A percentile compares a stretch with the other conserved stretches of the same genome.
Conservation (phyloP, 2,329 filamentous ascomycete species). For the Sarocladium brachiariae region DNA sequence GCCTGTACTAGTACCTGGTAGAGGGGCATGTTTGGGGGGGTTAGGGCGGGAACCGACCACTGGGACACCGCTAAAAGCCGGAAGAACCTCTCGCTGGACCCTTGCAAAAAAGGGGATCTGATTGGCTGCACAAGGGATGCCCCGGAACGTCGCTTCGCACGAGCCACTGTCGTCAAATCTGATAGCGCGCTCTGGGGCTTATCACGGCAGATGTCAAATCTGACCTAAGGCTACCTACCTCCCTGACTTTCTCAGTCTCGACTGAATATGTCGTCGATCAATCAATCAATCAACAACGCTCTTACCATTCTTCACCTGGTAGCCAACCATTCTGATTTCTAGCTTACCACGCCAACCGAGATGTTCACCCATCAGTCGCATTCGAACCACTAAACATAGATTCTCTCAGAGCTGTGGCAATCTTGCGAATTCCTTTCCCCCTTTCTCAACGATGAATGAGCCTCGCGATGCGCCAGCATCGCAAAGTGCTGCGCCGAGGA, state of each 20-base stretch:
- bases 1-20: no score
- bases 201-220: background rate
- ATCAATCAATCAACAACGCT: no score
- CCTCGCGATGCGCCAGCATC: conserved; percentile 15
- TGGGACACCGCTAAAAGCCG: background rate
- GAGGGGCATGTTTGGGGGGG: no score
- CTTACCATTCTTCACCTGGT: no score
- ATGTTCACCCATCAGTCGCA: no score
- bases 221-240: background rate
- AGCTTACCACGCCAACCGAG: no score
- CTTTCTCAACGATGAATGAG: conserved; percentile 14
- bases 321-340: background rate
- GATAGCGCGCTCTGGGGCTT: background rate
- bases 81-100: background rate
- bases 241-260: background rate
- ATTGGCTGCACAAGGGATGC: conserved; percentile 3
- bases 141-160: conserved; percentile 4
- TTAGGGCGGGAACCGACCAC: background rate
- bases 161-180: conserved; percentile 3
- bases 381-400: no score
- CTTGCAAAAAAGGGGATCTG: background rate
- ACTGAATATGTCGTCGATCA: no score
- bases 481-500: conserved; percentile 14
- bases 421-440: background rate
- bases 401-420: background rate